phyloP scores from a whole-genome alignment of 129 eudicot species.

The Erigeron canadensis region DNA sequence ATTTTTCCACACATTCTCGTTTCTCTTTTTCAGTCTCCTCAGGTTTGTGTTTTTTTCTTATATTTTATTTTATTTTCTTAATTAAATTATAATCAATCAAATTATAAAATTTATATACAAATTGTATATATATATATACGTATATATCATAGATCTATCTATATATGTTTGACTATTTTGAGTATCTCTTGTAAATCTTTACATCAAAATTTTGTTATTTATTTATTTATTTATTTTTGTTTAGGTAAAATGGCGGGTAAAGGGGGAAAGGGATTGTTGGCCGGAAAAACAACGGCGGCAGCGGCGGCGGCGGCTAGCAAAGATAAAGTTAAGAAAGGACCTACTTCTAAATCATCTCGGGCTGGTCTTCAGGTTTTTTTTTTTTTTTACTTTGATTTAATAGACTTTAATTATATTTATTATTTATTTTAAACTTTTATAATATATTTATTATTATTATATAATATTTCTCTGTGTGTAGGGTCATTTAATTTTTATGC shows the following conservation, averaged over 20 bases:
- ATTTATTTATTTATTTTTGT: background rate
- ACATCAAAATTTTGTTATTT: no score
- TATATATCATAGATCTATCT: no score
- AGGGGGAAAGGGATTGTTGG: constrained; percentile 16
- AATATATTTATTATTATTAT: no score
- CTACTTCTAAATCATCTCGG: background rate
- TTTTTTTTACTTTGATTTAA: background rate
- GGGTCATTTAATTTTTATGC: background rate
- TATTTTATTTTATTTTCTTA: no score
- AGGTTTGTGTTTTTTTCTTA: no score
- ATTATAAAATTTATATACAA: no score
- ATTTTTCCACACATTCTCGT: no score
- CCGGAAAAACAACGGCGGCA: constrained; percentile 12
- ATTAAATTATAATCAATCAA: no score
- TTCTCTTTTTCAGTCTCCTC: no score
- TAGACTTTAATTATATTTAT: background rate
- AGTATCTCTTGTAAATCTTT: no score
- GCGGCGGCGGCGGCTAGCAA: constrained; percentile 12
- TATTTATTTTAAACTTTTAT: background rate
- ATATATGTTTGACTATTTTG: no score
- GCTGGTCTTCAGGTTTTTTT: constrained; percentile 13
- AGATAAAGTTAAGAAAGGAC: constrained; percentile 9
- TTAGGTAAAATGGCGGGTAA: constrained; percentile 15
- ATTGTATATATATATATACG: no score
- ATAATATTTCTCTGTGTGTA: background rate